phyloP scores from a whole-genome alignment of 768 basidiomycete species.

The Rhodotorula toruloides region DNA sequence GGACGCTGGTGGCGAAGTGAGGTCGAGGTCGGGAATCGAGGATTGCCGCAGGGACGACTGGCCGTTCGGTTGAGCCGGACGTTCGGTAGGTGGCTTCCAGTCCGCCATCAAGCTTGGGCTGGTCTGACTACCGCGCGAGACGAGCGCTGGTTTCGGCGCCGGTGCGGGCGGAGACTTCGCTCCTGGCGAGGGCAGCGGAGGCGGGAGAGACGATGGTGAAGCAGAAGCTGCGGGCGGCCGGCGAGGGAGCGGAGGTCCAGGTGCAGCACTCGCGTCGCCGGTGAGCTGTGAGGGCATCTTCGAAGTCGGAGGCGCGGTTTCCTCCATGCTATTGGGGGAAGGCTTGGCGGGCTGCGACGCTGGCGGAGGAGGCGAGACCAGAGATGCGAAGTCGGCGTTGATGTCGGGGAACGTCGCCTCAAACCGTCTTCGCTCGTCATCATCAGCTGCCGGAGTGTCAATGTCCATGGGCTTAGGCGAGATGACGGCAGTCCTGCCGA shows the following conservation, averaged over 20 bases:
- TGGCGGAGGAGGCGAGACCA: background rate
- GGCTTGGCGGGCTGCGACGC: too few relatives aligned
- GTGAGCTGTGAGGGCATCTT: constrained; percentile 14
- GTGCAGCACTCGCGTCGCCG: constrained; percentile 15
- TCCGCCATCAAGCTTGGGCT: constrained; percentile 37
- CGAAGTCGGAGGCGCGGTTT: background rate
- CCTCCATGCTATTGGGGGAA: too few relatives aligned
- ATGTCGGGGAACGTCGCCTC: constrained; percentile 24
- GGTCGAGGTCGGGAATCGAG: constrained; percentile 19
- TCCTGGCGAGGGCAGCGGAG: background rate
- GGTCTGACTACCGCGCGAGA: constrained; percentile 40
- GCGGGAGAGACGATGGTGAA: background rate
- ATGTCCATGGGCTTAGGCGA: background rate
- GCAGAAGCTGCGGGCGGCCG: constrained; percentile 11
- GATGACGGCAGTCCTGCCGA: too few relatives aligned
- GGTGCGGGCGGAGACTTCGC: background rate
- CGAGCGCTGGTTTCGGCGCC: constrained; percentile 27
- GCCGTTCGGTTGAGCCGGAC: background rate
- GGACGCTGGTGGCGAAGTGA: background rate
- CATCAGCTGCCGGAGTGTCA: background rate
- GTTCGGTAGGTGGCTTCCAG: constrained; percentile 23
- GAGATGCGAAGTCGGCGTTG: background rate
- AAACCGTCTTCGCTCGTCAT: constrained; percentile 15
- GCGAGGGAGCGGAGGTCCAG: constrained; percentile 32
- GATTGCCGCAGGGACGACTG: constrained; percentile 5